phyloP scores from a whole-genome alignment of 306 rosid species.

The Acmispon strigosus region DNA sequence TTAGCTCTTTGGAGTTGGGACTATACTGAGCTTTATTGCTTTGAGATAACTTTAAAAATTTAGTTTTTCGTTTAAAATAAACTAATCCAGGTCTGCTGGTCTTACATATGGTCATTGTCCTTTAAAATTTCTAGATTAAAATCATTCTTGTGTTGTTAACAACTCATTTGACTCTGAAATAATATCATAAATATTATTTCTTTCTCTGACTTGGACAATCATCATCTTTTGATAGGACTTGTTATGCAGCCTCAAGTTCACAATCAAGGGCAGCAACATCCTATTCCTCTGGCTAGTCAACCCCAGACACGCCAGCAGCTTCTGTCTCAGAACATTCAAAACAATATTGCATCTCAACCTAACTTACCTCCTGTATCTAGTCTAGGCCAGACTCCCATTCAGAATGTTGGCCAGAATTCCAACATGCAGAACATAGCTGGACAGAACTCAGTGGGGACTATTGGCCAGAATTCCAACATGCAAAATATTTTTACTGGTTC shows the following conservation, averaged over 20 bases:
- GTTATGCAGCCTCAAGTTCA: slow-evolving; percentile 51
- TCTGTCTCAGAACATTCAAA: slow-evolving; percentile 69
- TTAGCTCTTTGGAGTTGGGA: neutral
- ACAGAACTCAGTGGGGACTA: slow-evolving; percentile 64
- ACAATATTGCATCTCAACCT: slow-evolving; percentile 47
- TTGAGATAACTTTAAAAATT: neutral
- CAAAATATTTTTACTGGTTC: slow-evolving; percentile 58
- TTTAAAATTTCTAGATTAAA: neutral
- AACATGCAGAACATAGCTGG: slow-evolving; percentile 63
- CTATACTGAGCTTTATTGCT: neutral
- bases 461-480: slow-evolving; percentile 68
- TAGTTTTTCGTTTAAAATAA: neutral
- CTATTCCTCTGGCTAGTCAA: slow-evolving; percentile 54
- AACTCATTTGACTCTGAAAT: slow-evolving; percentile 20
- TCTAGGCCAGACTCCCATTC: slow-evolving; percentile 54
- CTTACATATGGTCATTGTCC: neutral
- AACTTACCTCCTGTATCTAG: slow-evolving; percentile 47
- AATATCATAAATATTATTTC: neutral
- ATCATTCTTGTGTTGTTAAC: slow-evolving; percentile 9
- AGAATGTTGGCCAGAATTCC: slow-evolving; percentile 64
- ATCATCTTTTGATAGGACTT: slow-evolving; percentile 42
- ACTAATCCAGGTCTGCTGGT: too few relatives aligned
- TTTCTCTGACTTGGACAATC: slow-evolving; percentile 4
- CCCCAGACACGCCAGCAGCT: slow-evolving; percentile 72
- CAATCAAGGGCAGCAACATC: slow-evolving; percentile 63